phyloP scores from a whole-genome alignment of 441 rosid genomes.

The Aquilaria agallochum region DNA sequence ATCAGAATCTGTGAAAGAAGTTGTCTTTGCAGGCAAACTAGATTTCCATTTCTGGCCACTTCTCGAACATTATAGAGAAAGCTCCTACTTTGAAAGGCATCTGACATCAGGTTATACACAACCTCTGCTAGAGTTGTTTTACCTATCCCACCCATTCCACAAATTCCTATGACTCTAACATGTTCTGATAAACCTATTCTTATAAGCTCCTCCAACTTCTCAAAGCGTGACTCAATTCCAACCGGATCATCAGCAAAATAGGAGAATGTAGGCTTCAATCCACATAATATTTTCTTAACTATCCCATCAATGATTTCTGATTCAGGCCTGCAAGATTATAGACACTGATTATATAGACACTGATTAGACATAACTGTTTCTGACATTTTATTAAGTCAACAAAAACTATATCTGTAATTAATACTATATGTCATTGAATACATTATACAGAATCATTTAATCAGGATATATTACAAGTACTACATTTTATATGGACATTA shows the following conservation, averaged over 20 bases:
- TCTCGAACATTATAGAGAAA: constrained; percentile 17
- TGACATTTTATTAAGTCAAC: too few species aligned
- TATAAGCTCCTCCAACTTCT: not conserved
- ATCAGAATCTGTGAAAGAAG: constrained; percentile 6
- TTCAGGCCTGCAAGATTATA: constrained; percentile 11
- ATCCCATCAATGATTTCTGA: constrained; percentile 3
- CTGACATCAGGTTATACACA: too few species aligned
- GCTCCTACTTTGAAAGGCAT: constrained; percentile 10
- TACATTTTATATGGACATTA: too few species aligned
- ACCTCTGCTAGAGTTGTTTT: not conserved
- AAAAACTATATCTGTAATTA: too few species aligned
- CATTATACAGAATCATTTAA: too few species aligned
- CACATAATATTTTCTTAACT: constrained; percentile 1
- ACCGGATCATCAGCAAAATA: not conserved
- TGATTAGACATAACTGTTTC: too few species aligned
- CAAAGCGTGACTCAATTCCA: constrained; percentile 8
- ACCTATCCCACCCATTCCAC: constrained; percentile 18
- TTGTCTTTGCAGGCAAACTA: not conserved
- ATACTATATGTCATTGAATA: too few species aligned
- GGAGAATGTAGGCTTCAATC: not conserved
- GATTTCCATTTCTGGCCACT: not conserved
- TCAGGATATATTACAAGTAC: too few species aligned
- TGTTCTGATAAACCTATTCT: not conserved
- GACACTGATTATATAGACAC: too few species aligned
- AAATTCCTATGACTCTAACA: constrained; percentile 10